Evolutionary conservation across 163 green algal genomes (phyloP).

Genomic region (Chloroidium sp.): DNA sequence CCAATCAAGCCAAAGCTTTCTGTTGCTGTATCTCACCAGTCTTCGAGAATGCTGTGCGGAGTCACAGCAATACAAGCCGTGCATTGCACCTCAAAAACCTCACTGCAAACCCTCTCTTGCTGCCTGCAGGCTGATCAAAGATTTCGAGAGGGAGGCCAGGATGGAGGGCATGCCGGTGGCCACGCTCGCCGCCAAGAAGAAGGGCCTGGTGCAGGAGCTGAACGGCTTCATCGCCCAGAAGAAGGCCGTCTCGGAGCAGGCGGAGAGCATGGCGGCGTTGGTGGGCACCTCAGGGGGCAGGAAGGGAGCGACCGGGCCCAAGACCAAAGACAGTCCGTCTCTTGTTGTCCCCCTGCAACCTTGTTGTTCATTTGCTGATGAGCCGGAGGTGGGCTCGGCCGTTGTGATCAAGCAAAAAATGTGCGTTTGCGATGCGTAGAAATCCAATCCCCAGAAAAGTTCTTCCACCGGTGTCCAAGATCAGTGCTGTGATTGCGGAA

Average conservation of each 20-base stretch:
- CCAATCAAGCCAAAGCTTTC: background rate
- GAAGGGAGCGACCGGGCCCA: too few species aligned
- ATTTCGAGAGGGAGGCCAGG: constrained; percentile 78
- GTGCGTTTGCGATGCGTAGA: too few species aligned
- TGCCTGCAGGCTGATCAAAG: constrained; percentile 66
- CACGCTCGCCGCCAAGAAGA: constrained; percentile 50
- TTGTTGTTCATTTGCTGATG: too few species aligned
- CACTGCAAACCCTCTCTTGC: background rate
- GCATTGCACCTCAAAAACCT: background rate
- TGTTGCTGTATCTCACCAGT: background rate
- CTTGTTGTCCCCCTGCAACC: too few species aligned
- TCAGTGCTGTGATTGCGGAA: too few species aligned
- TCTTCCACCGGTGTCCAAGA: too few species aligned
- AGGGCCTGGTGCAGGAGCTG: constrained; percentile 57
- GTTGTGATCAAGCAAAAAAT: too few species aligned
- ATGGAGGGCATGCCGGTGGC: constrained; percentile 57
- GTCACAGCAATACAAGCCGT: background rate
- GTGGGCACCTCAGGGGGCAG: too few species aligned
- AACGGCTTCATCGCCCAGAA: constrained; percentile 74
- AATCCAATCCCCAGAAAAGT: too few species aligned
- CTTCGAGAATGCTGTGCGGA: background rate
- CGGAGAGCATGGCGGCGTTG: too few species aligned
- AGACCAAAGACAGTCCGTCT: too few species aligned
- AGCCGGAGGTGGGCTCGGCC: too few species aligned
- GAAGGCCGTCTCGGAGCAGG: constrained; percentile 32